A percentile compares a stretch with the other conserved stretches of the same genome.
Evolutionary conservation across 2,329 filamentous ascomycete genomes (phyloP).

Genomic region (Aspergillus novofumigatus): DNA sequence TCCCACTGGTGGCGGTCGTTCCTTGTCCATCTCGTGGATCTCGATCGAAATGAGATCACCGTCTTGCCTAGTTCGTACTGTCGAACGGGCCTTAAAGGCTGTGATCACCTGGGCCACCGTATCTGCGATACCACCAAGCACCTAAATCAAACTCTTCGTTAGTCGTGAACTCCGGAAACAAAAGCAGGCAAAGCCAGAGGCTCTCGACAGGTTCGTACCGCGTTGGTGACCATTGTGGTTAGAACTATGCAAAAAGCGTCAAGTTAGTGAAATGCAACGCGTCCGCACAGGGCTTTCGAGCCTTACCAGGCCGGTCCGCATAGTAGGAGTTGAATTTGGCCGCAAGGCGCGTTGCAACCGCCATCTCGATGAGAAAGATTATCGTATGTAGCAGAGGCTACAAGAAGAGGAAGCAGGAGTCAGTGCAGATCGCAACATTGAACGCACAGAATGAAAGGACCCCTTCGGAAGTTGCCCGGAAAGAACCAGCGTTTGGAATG

Average conservation of each 20-base stretch:
- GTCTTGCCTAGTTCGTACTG: conserved; percentile 52
- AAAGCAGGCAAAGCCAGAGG: not conserved
- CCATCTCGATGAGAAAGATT: conserved; percentile 84
- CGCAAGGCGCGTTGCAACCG: conserved; percentile 73
- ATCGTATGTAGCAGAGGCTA: conserved; percentile 85
- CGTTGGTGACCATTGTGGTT: conserved; percentile 99
- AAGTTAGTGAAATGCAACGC: conserved; percentile 14
- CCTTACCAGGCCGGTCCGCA: conserved; percentile 75
- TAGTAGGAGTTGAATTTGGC: conserved; percentile 93
- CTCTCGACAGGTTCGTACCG: conserved; percentile 50
- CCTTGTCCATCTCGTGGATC: conserved; percentile 79
- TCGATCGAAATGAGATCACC: conserved; percentile 78
- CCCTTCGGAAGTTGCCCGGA: not conserved
- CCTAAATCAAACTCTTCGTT: conserved; percentile 34
- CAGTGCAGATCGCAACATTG: conserved; percentile 1
- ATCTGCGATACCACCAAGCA: conserved; percentile 92
- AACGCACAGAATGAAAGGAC: not conserved
- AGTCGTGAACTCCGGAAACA: not conserved
- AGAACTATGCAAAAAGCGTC: conserved; percentile 56
- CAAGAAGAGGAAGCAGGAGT: conserved; percentile 11
- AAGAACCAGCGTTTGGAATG: not conserved
- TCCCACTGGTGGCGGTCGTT: conserved; percentile 62
- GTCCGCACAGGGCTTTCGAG: conserved; percentile 1
- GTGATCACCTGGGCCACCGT: conserved; percentile 93
- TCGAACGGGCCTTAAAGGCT: conserved; percentile 61